phyloP scores from a whole-genome alignment of 148 eudicot genomes.

The Pouteria glomerata region DNA sequence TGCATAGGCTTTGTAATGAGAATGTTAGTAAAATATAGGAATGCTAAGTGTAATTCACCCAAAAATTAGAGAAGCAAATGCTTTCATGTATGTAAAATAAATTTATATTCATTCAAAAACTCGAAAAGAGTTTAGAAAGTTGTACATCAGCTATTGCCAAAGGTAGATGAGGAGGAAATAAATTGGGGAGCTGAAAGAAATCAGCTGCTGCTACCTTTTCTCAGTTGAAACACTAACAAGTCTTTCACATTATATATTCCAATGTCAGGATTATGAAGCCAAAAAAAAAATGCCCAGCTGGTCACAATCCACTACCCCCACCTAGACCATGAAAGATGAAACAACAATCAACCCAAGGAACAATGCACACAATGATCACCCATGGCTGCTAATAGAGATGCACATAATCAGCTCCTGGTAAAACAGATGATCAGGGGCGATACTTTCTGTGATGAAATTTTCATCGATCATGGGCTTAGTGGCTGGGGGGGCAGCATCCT shows the following conservation, averaged over 20 bases:
- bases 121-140: background rate
- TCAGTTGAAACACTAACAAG: no score
- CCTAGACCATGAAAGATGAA: conserved; percentile 31
- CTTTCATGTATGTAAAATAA: background rate
- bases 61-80: background rate
- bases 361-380: conserved; percentile 30
- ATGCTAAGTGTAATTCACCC: no score
- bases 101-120: background rate
- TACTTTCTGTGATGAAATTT: conserved; percentile 14
- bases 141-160: no score
- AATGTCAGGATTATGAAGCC: conserved; percentile 21
- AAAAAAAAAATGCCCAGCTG: conserved; percentile 27
- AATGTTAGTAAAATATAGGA: no score
- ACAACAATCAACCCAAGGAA: conserved; percentile 17
- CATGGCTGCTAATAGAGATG: conserved; percentile 58
- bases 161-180: no score
- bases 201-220: no score
- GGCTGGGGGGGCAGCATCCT: conserved; percentile 16
- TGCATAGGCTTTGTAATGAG: no score
- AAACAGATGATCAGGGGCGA: conserved; percentile 42
- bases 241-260: conserved; percentile 19
- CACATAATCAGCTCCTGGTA: conserved; percentile 63
- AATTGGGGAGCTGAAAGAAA: no score
- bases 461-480: conserved; percentile 48
- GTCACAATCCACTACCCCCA: conserved; percentile 23